These are phyloP conservation scores for Colletotrichum sp. DNA, from an alignment of 2,329 filamentous ascomycete species.

Conservation along the genomic window DNA sequence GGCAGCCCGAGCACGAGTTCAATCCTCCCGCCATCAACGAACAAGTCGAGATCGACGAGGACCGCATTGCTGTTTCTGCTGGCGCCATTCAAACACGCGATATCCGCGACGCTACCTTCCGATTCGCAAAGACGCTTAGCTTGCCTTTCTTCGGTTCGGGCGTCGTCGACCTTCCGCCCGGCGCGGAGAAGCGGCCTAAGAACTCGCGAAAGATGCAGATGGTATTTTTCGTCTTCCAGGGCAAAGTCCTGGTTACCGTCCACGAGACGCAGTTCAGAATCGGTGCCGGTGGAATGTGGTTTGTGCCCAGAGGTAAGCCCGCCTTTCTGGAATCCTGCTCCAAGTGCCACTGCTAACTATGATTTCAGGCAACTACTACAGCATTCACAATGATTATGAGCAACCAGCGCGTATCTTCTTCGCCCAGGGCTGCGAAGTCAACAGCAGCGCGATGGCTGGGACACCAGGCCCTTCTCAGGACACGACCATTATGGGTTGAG, in stretches of 20 bases:
- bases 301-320: slow-evolving; percentile 87
- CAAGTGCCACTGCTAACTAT: slow-evolving; percentile 19
- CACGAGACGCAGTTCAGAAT: slow-evolving; percentile 81
- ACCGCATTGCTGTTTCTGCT: slow-evolving; percentile 62
- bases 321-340: background rate
- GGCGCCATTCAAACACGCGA: slow-evolving; percentile 61
- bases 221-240: slow-evolving; percentile 89
- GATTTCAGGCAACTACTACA: slow-evolving; percentile 86
- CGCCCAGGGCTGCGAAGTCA: slow-evolving; percentile 78
- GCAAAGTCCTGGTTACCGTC: slow-evolving; percentile 81
- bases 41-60: slow-evolving; percentile 56
- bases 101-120: slow-evolving; percentile 73
- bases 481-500: slow-evolving; percentile 15
- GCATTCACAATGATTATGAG: slow-evolving; percentile 81
- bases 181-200: slow-evolving; percentile 85
- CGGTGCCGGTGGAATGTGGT: slow-evolving; percentile 87
- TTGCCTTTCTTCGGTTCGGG: slow-evolving; percentile 88
- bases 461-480: background rate
- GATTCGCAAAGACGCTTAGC: slow-evolving; percentile 86
- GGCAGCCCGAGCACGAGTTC: slow-evolving; percentile 62
- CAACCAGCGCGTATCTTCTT: slow-evolving; percentile 85
- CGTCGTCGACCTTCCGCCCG: slow-evolving; percentile 85
- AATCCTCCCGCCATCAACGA: slow-evolving; percentile 55
- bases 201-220: slow-evolving; percentile 97
- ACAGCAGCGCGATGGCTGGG: background rate